Evolutionary conservation across 257 asterid genomes (phyloP).

Genomic region (Scutellaria galericulata): DNA sequence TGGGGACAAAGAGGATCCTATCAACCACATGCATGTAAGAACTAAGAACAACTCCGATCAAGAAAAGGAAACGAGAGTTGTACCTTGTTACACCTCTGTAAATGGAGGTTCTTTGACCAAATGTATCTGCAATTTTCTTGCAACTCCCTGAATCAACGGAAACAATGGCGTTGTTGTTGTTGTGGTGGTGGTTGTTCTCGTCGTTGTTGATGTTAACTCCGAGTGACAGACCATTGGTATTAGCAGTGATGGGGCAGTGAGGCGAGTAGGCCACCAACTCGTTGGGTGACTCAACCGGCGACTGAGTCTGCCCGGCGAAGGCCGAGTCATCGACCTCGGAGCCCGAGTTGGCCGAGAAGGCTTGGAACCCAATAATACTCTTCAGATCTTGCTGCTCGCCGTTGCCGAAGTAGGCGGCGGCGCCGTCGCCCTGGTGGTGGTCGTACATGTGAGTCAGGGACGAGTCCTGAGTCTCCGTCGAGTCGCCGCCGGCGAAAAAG

Average conservation of each 20-base stretch:
- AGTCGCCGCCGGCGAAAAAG: conserved; percentile 76
- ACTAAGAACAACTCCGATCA: neutral
- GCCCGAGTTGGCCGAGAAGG: conserved; percentile 73
- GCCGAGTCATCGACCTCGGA: conserved; percentile 85
- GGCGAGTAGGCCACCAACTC: conserved; percentile 56
- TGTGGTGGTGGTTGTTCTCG: conserved; percentile 3
- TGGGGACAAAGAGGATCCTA: too few species aligned
- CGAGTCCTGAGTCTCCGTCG: conserved; percentile 72
- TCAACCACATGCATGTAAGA: conserved; percentile 23
- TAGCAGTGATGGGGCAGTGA: conserved; percentile 43
- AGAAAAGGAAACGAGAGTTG: neutral
- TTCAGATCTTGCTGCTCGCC: conserved; percentile 71
- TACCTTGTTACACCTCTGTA: conserved; percentile 98
- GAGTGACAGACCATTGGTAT: conserved; percentile 48
- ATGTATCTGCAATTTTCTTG: conserved; percentile 77
- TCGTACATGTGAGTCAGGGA: conserved; percentile 79
- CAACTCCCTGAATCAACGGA: conserved; percentile 54
- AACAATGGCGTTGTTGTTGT: conserved; percentile 46
- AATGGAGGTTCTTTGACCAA: conserved; percentile 90
- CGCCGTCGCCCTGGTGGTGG: conserved; percentile 44
- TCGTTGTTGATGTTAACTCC: conserved; percentile 42
- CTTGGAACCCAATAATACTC: conserved; percentile 56
- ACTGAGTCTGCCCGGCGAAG: conserved; percentile 61
- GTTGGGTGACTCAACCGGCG: conserved; percentile 60
- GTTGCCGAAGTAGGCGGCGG: conserved; percentile 44